phyloP scores from a whole-genome alignment of 192 early-diverging fungal genomes.

The Spizellomyces sp. region DNA sequence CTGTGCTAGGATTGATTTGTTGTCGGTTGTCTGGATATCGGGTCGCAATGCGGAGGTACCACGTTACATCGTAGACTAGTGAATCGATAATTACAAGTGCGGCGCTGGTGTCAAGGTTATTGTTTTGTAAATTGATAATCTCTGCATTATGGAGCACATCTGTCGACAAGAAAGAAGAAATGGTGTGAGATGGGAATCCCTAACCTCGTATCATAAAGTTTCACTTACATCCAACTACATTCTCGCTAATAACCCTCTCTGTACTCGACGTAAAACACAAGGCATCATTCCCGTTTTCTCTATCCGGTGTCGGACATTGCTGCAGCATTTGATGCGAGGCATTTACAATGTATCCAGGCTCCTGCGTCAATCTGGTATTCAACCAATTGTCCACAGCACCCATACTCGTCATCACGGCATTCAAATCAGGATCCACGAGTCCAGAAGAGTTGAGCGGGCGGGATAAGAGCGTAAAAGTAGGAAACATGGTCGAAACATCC shows the following conservation, averaged over 20 bases:
- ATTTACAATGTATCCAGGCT: slow-evolving; percentile 12
- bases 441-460: not conserved
- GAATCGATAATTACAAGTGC: slow-evolving; percentile 17
- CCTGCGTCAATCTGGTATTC: not conserved
- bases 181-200: not conserved
- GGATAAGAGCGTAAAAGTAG: slow-evolving; percentile 1
- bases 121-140: not conserved
- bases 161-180: not conserved
- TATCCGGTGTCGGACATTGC: slow-evolving; percentile 7
- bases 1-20: not conserved
- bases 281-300: not conserved
- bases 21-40: not conserved
- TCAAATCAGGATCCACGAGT: slow-evolving; percentile 11
- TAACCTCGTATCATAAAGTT: not conserved
- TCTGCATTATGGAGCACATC: slow-evolving; percentile 10
- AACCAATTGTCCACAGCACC: not conserved
- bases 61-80: slow-evolving; percentile 16
- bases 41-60: slow-evolving; percentile 21
- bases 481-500: slow-evolving; percentile 11
- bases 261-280: slow-evolving; percentile 9
- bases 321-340: not conserved
- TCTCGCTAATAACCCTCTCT: not conserved
- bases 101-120: not conserved
- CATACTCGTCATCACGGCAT: not conserved
- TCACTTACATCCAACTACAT: slow-evolving; percentile 22